These are phyloP conservation scores for Lentinula detonsa DNA, from an alignment of 768 basidiomycete species.

Conservation along the genomic window DNA sequence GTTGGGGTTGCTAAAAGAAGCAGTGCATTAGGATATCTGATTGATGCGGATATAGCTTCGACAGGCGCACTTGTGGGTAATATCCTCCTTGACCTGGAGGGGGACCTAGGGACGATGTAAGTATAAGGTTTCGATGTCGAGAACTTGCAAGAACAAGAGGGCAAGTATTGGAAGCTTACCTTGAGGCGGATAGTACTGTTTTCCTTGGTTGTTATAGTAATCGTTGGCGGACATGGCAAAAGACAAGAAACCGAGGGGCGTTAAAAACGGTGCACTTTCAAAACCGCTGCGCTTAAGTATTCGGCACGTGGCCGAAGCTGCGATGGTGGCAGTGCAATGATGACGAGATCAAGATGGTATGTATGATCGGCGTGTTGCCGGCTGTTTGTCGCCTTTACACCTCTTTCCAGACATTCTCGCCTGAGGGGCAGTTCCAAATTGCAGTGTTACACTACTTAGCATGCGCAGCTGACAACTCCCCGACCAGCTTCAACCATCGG, in stretches of 20 bases:
- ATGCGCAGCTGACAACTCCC: too few species aligned
- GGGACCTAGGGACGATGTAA: slow-evolving; percentile 25
- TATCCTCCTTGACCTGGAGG: slow-evolving; percentile 66
- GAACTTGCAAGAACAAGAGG: too few species aligned
- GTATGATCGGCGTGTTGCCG: neutral
- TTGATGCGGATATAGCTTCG: neutral
- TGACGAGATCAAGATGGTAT: neutral
- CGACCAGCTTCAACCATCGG: too few species aligned
- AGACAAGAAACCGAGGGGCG: neutral
- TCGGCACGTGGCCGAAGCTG: neutral
- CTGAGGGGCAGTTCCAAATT: too few species aligned
- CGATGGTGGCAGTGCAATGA: neutral
- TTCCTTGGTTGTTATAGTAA: slow-evolving; percentile 49
- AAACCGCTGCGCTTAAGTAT: neutral
- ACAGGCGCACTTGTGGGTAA: slow-evolving; percentile 45
- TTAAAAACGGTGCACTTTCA: neutral
- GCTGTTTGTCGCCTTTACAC: too few species aligned
- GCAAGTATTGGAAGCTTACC: slow-evolving; percentile 23
- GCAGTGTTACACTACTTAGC: too few species aligned
- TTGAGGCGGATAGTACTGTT: slow-evolving; percentile 50
- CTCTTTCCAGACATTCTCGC: too few species aligned
- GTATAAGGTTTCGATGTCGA: neutral
- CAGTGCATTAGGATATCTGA: neutral
- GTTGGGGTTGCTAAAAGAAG: slow-evolving; percentile 54
- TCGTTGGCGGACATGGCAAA: slow-evolving; percentile 67